These are phyloP conservation scores for Biscutella laevigata DNA, from an alignment of 441 rosid genomes.

Conservation along the genomic window DNA sequence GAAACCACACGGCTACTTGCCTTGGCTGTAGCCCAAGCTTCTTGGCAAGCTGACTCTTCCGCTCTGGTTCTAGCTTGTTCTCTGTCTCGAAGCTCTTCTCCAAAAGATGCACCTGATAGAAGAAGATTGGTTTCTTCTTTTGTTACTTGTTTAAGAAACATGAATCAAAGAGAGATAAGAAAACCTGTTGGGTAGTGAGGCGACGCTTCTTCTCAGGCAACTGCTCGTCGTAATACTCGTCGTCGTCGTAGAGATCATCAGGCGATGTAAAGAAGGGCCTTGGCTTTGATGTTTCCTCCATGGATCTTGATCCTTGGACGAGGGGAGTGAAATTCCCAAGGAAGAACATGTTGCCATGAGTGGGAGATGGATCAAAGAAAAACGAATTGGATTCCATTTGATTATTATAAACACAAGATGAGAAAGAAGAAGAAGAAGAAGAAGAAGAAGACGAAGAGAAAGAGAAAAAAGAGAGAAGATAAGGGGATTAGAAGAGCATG, in stretches of 20 bases:
- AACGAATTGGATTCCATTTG: constrained; percentile 66
- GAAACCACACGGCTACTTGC: constrained; percentile 83
- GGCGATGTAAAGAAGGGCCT: constrained; percentile 67
- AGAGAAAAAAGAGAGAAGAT: neutral
- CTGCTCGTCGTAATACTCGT: constrained; percentile 74
- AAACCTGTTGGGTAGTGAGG: constrained; percentile 73
- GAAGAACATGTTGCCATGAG: constrained; percentile 55
- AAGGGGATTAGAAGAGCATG: constrained; percentile 48
- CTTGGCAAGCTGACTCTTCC: constrained; percentile 64
- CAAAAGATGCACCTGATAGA: constrained; percentile 64
- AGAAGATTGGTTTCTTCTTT: too few relatives aligned
- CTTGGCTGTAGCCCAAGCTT: constrained; percentile 68
- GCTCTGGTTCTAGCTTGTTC: constrained; percentile 74
- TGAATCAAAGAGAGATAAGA: too few relatives aligned
- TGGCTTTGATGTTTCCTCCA: constrained; percentile 59
- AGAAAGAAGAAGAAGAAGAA: neutral
- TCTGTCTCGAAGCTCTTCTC: constrained; percentile 78
- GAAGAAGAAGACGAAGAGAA: too few relatives aligned
- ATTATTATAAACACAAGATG: neutral
- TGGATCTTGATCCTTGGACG: constrained; percentile 49
- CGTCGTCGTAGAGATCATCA: constrained; percentile 66
- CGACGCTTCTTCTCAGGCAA: constrained; percentile 83
- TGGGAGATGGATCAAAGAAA: constrained; percentile 50
- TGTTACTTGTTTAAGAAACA: too few relatives aligned
- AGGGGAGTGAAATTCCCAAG: constrained; percentile 43